Evolutionary conservation across 2,329 filamentous ascomycete genomes (phyloP), one percentile per base, ranked within the genome.

Genomic region (Xylariaceae sp.): DNA sequence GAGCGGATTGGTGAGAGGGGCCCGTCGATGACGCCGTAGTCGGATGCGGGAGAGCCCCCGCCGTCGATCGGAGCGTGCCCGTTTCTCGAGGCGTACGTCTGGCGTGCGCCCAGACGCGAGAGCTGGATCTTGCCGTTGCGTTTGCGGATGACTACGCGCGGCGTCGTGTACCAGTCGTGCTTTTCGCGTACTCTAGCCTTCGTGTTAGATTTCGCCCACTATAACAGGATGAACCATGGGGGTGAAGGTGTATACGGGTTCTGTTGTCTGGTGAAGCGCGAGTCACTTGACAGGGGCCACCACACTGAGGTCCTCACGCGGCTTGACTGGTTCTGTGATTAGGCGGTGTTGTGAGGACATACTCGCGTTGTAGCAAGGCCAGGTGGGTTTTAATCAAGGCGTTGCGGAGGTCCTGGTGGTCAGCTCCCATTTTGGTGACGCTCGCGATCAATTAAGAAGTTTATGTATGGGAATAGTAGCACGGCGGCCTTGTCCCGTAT

Each of bases 301-400:
- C 20, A 44, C 7, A 6, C 14, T 20, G 10, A 20, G n/a, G 23
- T 26, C 9, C 4, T 26, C 6, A 37, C 3, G 32, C 14, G 32
- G 32, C 3, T 37, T 37, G n/a, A n/a, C n/a, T n/a, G n/a, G 32
- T 37, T 12, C 14, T 37, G 14, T 37, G 32, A 12, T 37, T 7
- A 16, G 12, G 32, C 14, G 32, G 3, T 37, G 14, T 4, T 7
- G 37, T 18, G 43, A 40, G 45, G 12, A 75, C 79, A 64, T 70
- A 81, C 79, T 79, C 70, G 44, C 74, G 75, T 67, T 79, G 76
- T 37, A 81, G 67, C 23, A 79, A 73, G 23, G 77, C 78, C 57
- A 82, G 75, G 59, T 79, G 77, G 57, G 81, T 71, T 49, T 77
- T 76, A 53, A 75, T 72, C 37, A 82, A 65, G 40, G 75, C 71